phyloP scores from a whole-genome alignment of 768 basidiomycete species.

The Coprinellus micaceus region DNA sequence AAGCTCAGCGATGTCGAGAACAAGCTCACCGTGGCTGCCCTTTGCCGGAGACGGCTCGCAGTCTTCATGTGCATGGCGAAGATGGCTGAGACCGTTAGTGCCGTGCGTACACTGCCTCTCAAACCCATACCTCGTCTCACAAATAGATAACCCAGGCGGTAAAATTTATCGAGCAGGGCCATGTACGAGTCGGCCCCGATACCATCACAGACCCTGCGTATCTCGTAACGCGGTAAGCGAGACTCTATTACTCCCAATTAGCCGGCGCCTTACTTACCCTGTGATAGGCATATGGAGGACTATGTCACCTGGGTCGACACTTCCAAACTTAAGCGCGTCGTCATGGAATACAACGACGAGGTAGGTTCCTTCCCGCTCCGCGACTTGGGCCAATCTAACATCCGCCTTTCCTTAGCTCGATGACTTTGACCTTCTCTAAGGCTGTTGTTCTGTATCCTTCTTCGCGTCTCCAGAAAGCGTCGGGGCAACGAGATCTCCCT shows the following conservation, averaged over 20 bases:
- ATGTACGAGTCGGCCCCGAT: conserved; percentile 94
- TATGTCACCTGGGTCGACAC: conserved; percentile 99
- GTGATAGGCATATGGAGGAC: conserved; percentile 89
- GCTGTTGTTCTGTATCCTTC: too few relatives aligned
- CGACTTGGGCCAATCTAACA: conserved; percentile 5
- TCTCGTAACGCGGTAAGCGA: conserved; percentile 75
- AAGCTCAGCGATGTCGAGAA: conserved; percentile 95
- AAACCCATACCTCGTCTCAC: conserved; percentile 5
- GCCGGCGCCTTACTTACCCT: conserved; percentile 6
- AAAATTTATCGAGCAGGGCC: conserved; percentile 97
- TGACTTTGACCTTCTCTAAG: conserved; percentile 86
- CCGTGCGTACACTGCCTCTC: conserved; percentile 50
- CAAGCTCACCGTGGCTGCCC: conserved; percentile 92
- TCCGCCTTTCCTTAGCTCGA: conserved; percentile 63
- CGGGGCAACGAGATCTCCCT: too few relatives aligned
- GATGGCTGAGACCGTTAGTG: conserved; percentile 94
- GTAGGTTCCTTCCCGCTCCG: conserved; percentile 33
- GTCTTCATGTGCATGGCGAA: conserved; percentile 90
- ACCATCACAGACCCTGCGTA: conserved; percentile 95
- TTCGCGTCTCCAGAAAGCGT: too few relatives aligned
- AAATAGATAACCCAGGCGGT: conserved; percentile 61
- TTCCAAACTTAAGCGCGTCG: conserved; percentile 91
- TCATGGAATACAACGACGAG: conserved; percentile 97
- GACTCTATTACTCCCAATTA: not conserved
- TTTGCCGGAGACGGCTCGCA: conserved; percentile 87